These are phyloP conservation scores for Moesziomyces sp. DNA, from an alignment of 1,284 basidiomycete species.

Conservation along the genomic window DNA sequence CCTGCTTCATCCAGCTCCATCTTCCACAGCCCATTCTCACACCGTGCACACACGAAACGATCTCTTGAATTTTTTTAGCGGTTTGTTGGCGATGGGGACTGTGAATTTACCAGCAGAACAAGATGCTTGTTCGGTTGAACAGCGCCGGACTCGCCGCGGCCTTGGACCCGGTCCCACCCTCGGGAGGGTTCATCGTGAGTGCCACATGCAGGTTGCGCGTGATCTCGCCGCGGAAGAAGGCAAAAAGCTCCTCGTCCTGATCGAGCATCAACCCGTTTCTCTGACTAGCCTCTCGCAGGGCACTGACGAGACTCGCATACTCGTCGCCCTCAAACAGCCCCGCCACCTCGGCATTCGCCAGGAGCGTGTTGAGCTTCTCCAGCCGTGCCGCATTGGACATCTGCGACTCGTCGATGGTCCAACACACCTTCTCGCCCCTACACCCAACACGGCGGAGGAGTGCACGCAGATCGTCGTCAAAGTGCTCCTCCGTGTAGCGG, in stretches of 20 bases:
- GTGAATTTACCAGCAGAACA: slow-evolving; percentile 55
- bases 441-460: slow-evolving; percentile 93
- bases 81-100: no score
- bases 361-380: slow-evolving; percentile 97
- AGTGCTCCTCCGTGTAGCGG: slow-evolving; percentile 97
- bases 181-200: slow-evolving; percentile 99
- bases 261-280: slow-evolving; percentile 97
- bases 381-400: slow-evolving; percentile 98
- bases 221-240: slow-evolving; percentile 60
- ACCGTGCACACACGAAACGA: no score
- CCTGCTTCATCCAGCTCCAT: no score
- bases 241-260: slow-evolving; percentile 79
- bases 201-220: slow-evolving; percentile 69
- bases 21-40: no score
- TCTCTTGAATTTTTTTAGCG: no score
- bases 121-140: slow-evolving; percentile 59
- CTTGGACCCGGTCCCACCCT: slow-evolving; percentile 90
- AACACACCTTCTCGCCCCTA: slow-evolving; percentile 98
- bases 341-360: slow-evolving; percentile 99
- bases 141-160: slow-evolving; percentile 88
- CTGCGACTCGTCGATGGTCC: slow-evolving; percentile 99
- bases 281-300: slow-evolving; percentile 98
- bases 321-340: slow-evolving; percentile 90
- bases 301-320: slow-evolving; percentile 94
- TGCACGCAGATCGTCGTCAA: slow-evolving; percentile 94